Base-by-base conservation (phyloP, 2,329 filamentous ascomycete species). In the Ilyonectria mors-panacis region DNA sequence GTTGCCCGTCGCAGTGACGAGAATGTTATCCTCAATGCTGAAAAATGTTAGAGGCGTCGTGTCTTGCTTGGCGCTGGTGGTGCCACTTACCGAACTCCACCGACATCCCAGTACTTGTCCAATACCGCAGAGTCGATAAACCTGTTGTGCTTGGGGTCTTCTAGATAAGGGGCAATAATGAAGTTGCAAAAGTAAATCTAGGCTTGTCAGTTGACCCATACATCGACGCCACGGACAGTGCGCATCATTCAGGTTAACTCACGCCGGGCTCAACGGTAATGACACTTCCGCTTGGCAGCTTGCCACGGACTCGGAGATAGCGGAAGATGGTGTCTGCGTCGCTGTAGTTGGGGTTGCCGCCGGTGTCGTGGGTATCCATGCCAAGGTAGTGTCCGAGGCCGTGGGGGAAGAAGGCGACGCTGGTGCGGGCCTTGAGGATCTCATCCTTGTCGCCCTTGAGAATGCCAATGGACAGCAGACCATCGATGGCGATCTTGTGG, bases 251-350 rank as follows among this genome's bases (percentile, higher is more conserved):
- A 2, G 4, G 15, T 28, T 2, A 15, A 85, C 89, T 81, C 85
- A 93, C 89, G 54, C 96, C 96, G 13, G 96, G 96, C 84, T 99
- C 96, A 44, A 98, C 95, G 0, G 96, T 99, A 59, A 99, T 91
- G 26, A 99, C 94, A 56, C 92, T 92, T 8, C 93, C 92, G 0
- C 90, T 91, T 0, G 94, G 94, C 54, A 98, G 80, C 23, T 82
- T 86, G 13, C 93, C 92, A 59, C 96, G 86, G 44, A 97, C 91
- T 50, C 96, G 87, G 67, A 99, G 84, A 78, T 98, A 98, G 59
- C 90, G 87, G 82, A 98, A 98, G 87, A 98, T 89, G 39, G 88
- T 85, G 78, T 99, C 95, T 66, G 87, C 84, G 78, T 99, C 96
- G 9, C 85, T 85, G 75, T 93, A 94, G 80, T 95, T 92, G 39